These are phyloP conservation scores for Barbatosphaeria neglecta DNA, from an alignment of 495 filamentous ascomycete species.

Conservation along the genomic window DNA sequence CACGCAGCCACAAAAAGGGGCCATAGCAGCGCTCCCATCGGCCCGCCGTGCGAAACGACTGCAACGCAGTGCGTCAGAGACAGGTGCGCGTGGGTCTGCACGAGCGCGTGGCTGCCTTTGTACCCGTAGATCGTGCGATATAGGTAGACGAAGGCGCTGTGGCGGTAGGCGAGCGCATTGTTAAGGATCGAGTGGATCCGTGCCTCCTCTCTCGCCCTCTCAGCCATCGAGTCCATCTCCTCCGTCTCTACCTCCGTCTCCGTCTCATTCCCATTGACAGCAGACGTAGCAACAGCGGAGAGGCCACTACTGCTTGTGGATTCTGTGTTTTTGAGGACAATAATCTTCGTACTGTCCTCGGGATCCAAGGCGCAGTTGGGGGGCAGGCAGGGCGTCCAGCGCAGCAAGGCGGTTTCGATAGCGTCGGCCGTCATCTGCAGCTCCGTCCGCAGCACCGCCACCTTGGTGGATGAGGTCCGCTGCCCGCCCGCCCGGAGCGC, in stretches of 20 bases:
- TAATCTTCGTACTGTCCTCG: slow-evolving; percentile 1
- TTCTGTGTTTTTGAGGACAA: too few species aligned
- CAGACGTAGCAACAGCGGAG: too few species aligned
- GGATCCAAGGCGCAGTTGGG: slow-evolving; percentile 11
- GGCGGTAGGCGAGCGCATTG: slow-evolving; percentile 51
- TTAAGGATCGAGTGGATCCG: slow-evolving; percentile 39
- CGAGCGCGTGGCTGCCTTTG: slow-evolving; percentile 28
- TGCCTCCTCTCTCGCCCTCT: slow-evolving; percentile 10
- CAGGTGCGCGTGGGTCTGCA: slow-evolving; percentile 39
- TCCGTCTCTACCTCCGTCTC: slow-evolving; percentile 1
- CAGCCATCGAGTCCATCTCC: too few species aligned
- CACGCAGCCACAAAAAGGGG: slow-evolving; percentile 49
- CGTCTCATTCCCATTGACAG: too few species aligned
- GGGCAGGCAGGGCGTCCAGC: slow-evolving; percentile 40
- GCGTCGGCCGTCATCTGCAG: slow-evolving; percentile 41
- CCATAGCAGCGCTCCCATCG: slow-evolving; percentile 50
- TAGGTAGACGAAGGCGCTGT: slow-evolving; percentile 49
- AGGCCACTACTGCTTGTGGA: too few species aligned
- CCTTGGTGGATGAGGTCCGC: slow-evolving; percentile 35
- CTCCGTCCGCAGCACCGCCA: slow-evolving; percentile 41
- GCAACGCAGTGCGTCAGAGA: slow-evolving; percentile 40
- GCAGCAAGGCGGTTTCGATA: slow-evolving; percentile 43
- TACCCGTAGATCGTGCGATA: slow-evolving; percentile 42
- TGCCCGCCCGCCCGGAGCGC: slow-evolving; percentile 23
- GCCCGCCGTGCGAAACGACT: slow-evolving; percentile 39